These are phyloP conservation scores for Solanum phureja DNA, from an alignment of 257 asterid species.

Conservation along the genomic window DNA sequence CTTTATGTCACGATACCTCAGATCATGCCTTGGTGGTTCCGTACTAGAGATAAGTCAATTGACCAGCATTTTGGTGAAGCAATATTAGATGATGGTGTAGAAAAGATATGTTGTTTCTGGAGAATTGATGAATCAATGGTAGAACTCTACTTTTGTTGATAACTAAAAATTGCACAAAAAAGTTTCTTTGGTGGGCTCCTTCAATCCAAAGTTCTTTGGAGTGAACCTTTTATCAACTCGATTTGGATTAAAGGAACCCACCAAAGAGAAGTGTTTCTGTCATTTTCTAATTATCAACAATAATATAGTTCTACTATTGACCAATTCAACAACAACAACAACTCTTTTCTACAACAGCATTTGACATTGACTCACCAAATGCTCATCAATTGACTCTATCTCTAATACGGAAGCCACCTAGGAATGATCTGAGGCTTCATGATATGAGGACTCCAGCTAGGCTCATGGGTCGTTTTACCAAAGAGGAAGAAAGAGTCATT, in stretches of 20 bases:
- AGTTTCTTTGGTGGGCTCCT: background rate
- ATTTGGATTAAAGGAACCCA: background rate
- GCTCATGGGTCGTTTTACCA: background rate
- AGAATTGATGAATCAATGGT: background rate
- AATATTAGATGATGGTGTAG: background rate
- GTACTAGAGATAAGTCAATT: too few species aligned
- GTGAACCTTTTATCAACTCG: background rate
- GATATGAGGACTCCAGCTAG: background rate
- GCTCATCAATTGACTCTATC: background rate
- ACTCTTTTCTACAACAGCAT: background rate
- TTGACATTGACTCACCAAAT: background rate
- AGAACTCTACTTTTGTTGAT: background rate
- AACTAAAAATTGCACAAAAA: background rate
- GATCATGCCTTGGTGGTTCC: too few species aligned
- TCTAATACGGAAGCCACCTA: too few species aligned
- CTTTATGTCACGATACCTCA: too few species aligned
- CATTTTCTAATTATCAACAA: background rate
- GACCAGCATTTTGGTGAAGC: too few species aligned
- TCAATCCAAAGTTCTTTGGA: too few species aligned
- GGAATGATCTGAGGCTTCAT: background rate
- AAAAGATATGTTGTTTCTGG: too few species aligned
- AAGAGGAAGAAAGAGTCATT: background rate
- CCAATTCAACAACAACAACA: background rate
- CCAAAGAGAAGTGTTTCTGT: background rate
- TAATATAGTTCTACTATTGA: background rate